Conservation (phyloP, 257 asterid species). For the Euphrasia confusa region DNA sequence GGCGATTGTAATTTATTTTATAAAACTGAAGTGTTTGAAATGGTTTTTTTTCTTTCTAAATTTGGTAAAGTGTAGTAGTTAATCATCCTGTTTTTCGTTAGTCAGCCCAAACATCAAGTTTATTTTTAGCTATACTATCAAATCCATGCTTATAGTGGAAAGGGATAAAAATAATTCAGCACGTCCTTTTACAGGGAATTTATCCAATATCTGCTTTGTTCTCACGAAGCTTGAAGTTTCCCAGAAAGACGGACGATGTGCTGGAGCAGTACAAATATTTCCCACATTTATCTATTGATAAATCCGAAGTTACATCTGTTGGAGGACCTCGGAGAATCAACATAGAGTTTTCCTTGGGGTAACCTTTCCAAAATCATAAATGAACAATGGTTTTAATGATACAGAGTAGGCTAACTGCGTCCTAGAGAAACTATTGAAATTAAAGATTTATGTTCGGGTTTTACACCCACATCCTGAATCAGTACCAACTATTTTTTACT, state of each 20-base stretch:
- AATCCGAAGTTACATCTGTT: constrained; percentile 29
- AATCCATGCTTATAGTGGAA: background rate
- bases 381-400: background rate
- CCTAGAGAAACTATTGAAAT: background rate
- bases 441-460: background rate
- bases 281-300: constrained; percentile 46
- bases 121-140: background rate
- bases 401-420: background rate
- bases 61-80: too few species aligned
- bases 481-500: background rate
- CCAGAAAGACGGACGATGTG: constrained; percentile 46
- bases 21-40: too few species aligned
- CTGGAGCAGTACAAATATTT: constrained; percentile 41
- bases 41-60: too few species aligned
- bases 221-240: constrained; percentile 75
- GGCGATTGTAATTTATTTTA: too few species aligned
- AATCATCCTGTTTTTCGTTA: too few species aligned
- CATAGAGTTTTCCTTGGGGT: constrained; percentile 81
- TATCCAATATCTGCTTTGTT: constrained; percentile 67
- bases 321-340: constrained; percentile 66
- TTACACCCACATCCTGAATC: background rate
- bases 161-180: background rate
- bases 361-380: constrained; percentile 26
- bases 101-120: background rate
- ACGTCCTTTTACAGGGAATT: constrained; percentile 58